These are phyloP conservation scores for Boletellus emodensis DNA, from an alignment of 768 basidiomycete species.

Conservation along the genomic window DNA sequence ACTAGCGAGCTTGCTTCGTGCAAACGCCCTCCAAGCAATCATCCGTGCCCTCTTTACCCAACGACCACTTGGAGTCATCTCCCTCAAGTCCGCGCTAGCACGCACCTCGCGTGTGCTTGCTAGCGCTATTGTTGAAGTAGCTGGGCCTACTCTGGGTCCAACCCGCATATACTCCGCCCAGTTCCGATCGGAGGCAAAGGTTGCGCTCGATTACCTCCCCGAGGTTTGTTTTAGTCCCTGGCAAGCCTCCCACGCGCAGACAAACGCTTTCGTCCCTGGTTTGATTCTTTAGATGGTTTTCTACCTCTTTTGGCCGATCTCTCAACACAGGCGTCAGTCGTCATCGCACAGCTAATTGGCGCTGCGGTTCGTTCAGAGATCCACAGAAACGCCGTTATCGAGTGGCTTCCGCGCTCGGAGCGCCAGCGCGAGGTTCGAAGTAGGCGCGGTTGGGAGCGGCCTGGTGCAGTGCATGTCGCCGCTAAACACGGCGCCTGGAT, in stretches of 20 bases:
- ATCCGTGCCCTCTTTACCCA: slow-evolving; percentile 56
- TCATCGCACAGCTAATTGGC: slow-evolving; percentile 58
- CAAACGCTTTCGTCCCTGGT: slow-evolving; percentile 30
- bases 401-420: slow-evolving; percentile 62
- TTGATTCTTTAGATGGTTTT: slow-evolving; percentile 60
- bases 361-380: slow-evolving; percentile 44
- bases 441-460: slow-evolving; percentile 74
- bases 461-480: slow-evolving; percentile 36
- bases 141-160: slow-evolving; percentile 69
- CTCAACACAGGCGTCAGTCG: slow-evolving; percentile 39
- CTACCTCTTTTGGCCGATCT: slow-evolving; percentile 57
- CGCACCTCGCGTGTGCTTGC: slow-evolving; percentile 61
- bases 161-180: slow-evolving; percentile 36
- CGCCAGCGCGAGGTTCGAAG: slow-evolving; percentile 51
- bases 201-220: slow-evolving; percentile 57
- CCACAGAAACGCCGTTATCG: slow-evolving; percentile 49
- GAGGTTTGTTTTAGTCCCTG: slow-evolving; percentile 36
- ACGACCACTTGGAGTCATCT: slow-evolving; percentile 26
- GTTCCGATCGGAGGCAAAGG: slow-evolving; percentile 48
- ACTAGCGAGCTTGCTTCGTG: slow-evolving; percentile 51
- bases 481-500: slow-evolving; percentile 58
- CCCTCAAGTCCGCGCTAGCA: slow-evolving; percentile 54
- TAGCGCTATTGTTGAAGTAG: slow-evolving; percentile 57
- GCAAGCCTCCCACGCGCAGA: neutral
- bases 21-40: slow-evolving; percentile 56